Base-by-base conservation (phyloP, 305 asterid genomes). In the Lippia alba region DNA sequence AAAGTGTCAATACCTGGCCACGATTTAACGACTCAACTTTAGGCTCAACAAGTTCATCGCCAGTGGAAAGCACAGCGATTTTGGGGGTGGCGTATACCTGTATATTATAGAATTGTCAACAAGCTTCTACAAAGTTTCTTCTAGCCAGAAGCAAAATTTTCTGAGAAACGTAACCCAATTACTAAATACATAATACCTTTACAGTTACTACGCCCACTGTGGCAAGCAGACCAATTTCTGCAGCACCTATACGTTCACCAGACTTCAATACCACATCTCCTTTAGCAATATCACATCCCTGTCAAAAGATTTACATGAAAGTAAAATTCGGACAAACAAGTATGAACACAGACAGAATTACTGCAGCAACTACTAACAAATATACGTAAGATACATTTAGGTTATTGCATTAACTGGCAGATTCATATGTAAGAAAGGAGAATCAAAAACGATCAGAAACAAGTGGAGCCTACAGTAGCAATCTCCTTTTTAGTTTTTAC, bases 1-100 rank as follows among this genome's bases (percentile, higher is more conserved):
- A 24, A 63, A 16, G 32, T 40, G 8, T 55, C 40, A 30, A 36
- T 83, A 94, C 99, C 97, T 94, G 96, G 46, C 99, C 99, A 76
- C 85, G 91, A 67, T 69, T 77, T 77, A 94, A 81, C 70, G 81
- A 69, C 77, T 70, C 81, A 54, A 50, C 69, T 20, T 80, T 71
- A 56, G 96, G 96, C 75, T 94, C 99, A 69, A 83, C 99, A 66
- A 94, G 96, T 82, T 94, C 99, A 78, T 94, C 97, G 7, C 99
- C 97, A 8, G 97, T 91, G 55, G 99, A 94, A 67, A 91, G 87
- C 78, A 94, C 91, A 4, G 86, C 97, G 84, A 94, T 79, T 73
- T 81, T 85, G 0, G 99, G 96, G 61, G 81, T 71, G 16, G 86
- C 91, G 80, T 81, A 88, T 20, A 91, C 96, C 97, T 94, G 78